These are phyloP conservation scores for Tricladium varicosporioides DNA, from an alignment of 2,329 filamentous ascomycete genomes.

Conservation along the genomic window DNA sequence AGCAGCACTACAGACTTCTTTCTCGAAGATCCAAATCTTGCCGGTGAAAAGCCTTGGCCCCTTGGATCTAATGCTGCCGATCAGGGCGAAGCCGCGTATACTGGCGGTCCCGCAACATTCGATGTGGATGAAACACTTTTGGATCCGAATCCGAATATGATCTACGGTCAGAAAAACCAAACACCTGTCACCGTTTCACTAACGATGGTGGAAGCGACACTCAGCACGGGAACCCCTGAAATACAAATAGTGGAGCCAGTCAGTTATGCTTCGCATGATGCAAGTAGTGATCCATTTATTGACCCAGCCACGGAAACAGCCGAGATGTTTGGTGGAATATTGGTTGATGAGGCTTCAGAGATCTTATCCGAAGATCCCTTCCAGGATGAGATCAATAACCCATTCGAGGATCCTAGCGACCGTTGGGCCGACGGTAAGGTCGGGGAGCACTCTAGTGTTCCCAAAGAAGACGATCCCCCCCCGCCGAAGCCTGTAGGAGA, in stretches of 20 bases:
- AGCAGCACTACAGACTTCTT: too few relatives aligned
- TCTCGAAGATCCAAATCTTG: too few relatives aligned
- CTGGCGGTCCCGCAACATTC: too few relatives aligned
- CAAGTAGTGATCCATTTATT: background rate
- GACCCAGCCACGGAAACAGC: background rate
- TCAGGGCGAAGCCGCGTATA: too few relatives aligned
- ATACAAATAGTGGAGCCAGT: background rate
- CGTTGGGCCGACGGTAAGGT: background rate
- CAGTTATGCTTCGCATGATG: background rate
- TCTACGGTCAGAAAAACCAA: background rate
- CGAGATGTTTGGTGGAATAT: background rate
- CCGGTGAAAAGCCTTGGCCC: too few relatives aligned
- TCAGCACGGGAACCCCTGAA: background rate
- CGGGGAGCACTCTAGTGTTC: background rate
- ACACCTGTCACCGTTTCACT: background rate
- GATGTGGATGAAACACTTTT: too few relatives aligned
- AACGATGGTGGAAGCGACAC: background rate
- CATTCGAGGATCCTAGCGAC: slow-evolving; percentile 3
- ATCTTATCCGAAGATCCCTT: background rate
- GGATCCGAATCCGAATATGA: background rate
- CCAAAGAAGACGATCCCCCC: background rate
- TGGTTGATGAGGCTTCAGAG: too few relatives aligned
- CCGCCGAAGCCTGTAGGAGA: background rate
- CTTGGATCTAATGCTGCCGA: too few relatives aligned
- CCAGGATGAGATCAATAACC: background rate